A percentile compares a stretch with the other conserved stretches of the same genome.
phyloP scores from a whole-genome alignment of 108 stramenopile genomes.

The Nitzschia sp. region DNA sequence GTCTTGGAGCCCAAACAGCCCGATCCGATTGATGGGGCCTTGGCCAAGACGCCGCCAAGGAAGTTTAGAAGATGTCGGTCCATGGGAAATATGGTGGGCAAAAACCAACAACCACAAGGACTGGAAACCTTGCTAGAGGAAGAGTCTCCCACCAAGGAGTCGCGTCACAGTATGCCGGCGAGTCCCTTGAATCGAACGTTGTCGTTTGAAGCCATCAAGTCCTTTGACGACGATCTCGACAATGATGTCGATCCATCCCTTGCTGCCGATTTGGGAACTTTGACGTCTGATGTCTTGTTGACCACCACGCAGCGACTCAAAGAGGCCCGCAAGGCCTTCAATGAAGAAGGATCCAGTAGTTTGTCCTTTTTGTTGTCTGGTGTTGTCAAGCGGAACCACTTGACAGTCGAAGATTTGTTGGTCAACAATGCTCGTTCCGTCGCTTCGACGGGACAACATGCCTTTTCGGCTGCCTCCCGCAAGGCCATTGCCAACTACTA shows the following conservation, averaged over 20 bases:
- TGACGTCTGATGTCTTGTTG: constrained; percentile 59
- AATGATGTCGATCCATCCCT: constrained; percentile 40
- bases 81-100: constrained; percentile 8
- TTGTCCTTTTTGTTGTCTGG: constrained; percentile 73
- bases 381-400: constrained; percentile 88
- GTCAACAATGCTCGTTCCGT: constrained; percentile 71
- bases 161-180: too few species aligned
- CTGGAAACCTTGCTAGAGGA: too few species aligned
- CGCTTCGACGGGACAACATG: constrained; percentile 69
- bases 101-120: not conserved
- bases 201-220: too few species aligned
- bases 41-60: not conserved
- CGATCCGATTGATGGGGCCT: constrained; percentile 6
- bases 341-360: constrained; percentile 25
- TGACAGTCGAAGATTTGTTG: constrained; percentile 77
- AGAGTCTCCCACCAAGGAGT: too few species aligned
- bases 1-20: constrained; percentile 35
- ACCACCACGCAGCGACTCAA: constrained; percentile 57
- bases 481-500: constrained; percentile 65
- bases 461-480: constrained; percentile 55
- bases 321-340: constrained; percentile 63
- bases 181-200: too few species aligned
- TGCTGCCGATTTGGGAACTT: constrained; percentile 53
- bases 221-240: too few species aligned
- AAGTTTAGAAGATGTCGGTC: not conserved